phyloP scores from a whole-genome alignment of 129 eudicot genomes.

The Flaveria sonorensis region DNA sequence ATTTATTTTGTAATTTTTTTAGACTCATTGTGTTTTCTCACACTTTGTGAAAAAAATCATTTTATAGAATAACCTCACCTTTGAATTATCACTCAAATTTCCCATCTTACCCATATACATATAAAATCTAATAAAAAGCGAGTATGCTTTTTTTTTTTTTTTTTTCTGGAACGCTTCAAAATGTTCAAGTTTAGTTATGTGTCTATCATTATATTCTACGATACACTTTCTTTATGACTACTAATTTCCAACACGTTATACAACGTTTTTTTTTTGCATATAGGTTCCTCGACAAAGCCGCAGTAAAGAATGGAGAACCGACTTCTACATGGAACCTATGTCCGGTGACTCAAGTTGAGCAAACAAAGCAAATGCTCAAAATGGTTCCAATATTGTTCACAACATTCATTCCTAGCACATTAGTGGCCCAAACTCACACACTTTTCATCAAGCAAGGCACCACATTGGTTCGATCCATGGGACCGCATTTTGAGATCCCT shows the following conservation, averaged over 20 bases:
- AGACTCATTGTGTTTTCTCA: no score
- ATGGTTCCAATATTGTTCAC: constrained; percentile 48
- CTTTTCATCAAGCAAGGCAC: constrained; percentile 63
- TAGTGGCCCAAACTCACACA: constrained; percentile 44
- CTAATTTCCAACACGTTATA: background rate
- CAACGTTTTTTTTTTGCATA: background rate
- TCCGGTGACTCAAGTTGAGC: constrained; percentile 62
- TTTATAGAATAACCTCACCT: no score
- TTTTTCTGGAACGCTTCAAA: background rate
- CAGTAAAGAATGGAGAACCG: constrained; percentile 32
- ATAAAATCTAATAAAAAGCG: no score
- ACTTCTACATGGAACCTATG: constrained; percentile 42
- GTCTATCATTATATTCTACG: background rate
- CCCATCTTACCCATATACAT: no score
- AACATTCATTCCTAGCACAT: constrained; percentile 48
- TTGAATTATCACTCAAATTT: no score
- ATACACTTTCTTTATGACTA: background rate
- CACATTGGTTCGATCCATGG: constrained; percentile 46
- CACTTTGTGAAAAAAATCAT: no score
- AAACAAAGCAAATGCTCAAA: constrained; percentile 59
- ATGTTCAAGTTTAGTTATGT: background rate
- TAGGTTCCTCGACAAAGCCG: constrained; percentile 58
- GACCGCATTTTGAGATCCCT: constrained; percentile 53
- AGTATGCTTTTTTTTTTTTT: background rate
- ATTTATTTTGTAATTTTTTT: no score